Base-by-base conservation (phyloP, 2,329 filamentous ascomycete genomes). In the Sarocladium oryzae region DNA sequence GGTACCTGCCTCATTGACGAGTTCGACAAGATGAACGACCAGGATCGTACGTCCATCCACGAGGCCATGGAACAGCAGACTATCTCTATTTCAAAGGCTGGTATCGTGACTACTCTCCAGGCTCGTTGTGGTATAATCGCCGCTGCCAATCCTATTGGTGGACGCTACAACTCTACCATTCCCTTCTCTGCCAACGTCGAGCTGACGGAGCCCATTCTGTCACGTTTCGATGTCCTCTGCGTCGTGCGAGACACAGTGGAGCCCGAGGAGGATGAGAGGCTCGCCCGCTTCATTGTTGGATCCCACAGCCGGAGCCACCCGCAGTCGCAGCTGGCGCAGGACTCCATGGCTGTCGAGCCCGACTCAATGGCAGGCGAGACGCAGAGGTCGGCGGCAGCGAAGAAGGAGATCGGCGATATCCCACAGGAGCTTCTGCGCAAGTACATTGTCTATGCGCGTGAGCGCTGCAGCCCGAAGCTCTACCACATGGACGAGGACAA, bases 1-100 rank as follows among this genome's bases (percentile, higher is more conserved):
- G 93, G 93, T 36, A 96, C 89, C 15, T 97, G 93, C 63, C 77
- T 99, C 26, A 99, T 99, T 56, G 93, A 99, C 62, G 93, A 99
- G 70, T 99, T 99, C 61, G 93, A 99, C 79, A 99, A 99, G 78
- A 99, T 99, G 93, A 97, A 97, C 67, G 93, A 99, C 66, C 90
- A 97, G 65, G 93, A 99, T 68, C 84, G 93, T 57, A 97, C 93
- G 1, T 96, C 90, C 7, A 99, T 99, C 60, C 93, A 99, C 78
- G 93, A 99, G 76, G 93, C 93, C 54, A 99, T 99, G 93, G 93
- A 99, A 69, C 93, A 99, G 70, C 93, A 99, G 71, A 99, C 93
- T 1, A 99, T 99, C 59, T 97, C 92, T 55, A 99, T 99, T 63
- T 96, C 90, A 57, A 99, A 99, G 67, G 93, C 93, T 1, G 93